Evolutionary conservation across 129 eudicot genomes (phyloP).

Genomic region (Flaveria robusta): DNA sequence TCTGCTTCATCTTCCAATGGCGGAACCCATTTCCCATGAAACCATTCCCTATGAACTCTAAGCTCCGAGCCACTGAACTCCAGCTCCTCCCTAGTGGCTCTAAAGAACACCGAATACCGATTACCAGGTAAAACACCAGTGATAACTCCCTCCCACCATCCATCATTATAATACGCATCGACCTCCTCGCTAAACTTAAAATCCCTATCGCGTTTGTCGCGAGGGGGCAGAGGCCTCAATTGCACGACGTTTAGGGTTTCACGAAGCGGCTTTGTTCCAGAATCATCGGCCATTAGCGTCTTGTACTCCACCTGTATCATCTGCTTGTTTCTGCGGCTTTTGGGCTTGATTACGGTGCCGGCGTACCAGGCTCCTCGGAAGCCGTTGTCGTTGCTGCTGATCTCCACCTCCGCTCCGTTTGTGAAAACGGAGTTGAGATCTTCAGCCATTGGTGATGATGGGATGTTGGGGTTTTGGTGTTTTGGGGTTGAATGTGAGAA

Average conservation of each 20-base stretch:
- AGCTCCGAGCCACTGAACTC: constrained; percentile 44
- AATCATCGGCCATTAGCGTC: constrained; percentile 51
- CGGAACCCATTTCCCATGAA: constrained; percentile 60
- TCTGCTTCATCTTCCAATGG: constrained; percentile 45
- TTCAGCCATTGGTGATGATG: constrained; percentile 1
- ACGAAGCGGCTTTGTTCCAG: constrained; percentile 44
- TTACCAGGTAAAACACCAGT: constrained; percentile 35
- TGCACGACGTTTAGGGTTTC: constrained; percentile 60
- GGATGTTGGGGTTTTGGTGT: constrained; percentile 18
- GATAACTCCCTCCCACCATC: constrained; percentile 77
- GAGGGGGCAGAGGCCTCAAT: constrained; percentile 69
- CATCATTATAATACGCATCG: constrained; percentile 64
- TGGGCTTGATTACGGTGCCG: constrained; percentile 53
- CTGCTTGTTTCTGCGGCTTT: constrained; percentile 18
- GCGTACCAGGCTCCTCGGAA: constrained; percentile 86
- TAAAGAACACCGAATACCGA: constrained; percentile 47
- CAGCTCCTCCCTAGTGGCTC: constrained; percentile 52
- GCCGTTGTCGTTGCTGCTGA: constrained; percentile 84
- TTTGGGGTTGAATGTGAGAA: neutral
- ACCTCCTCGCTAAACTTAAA: constrained; percentile 69
- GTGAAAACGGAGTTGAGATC: constrained; percentile 37
- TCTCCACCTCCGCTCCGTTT: constrained; percentile 59
- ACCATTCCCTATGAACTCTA: constrained; percentile 76
- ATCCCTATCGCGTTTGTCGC: constrained; percentile 34
- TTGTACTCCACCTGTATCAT: constrained; percentile 58